phyloP scores from a whole-genome alignment of 345 rosid genomes.

The Lenwebbia sp. region DNA sequence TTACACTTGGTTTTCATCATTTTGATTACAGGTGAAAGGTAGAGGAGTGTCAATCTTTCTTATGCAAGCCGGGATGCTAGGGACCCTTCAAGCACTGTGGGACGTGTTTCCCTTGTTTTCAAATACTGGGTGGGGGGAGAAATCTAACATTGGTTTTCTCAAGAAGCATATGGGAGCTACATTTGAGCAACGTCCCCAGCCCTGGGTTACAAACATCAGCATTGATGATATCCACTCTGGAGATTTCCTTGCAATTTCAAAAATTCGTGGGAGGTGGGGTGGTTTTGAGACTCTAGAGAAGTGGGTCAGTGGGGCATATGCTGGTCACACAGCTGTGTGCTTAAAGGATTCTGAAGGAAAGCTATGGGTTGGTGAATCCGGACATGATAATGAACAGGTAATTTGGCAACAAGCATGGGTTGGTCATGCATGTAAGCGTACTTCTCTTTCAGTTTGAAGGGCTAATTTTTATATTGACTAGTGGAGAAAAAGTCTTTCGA shows the following conservation, averaged over 20 bases:
- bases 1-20: not conserved
- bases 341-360: constrained; percentile 87
- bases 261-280: constrained; percentile 34
- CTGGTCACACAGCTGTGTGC: constrained; percentile 91
- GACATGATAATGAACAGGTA: constrained; percentile 92
- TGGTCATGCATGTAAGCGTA: not conserved
- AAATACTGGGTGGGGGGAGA: constrained; percentile 95
- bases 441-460: not conserved
- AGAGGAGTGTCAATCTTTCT: constrained; percentile 90
- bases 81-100: constrained; percentile 90
- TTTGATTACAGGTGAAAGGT: constrained; percentile 56
- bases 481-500: not conserved
- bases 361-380: constrained; percentile 96
- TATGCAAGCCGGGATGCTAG: constrained; percentile 97
- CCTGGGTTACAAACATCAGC: constrained; percentile 26
- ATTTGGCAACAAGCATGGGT: not conserved
- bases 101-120: constrained; percentile 94
- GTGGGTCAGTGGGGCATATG: constrained; percentile 99
- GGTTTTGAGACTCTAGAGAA: constrained; percentile 98
- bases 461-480: not conserved
- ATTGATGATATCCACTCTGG: constrained; percentile 76
- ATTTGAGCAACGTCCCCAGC: constrained; percentile 61
- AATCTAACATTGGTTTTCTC: constrained; percentile 67
- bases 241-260: constrained; percentile 83
- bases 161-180: constrained; percentile 86